phyloP scores from a whole-genome alignment of 106 monocot species.

The Phalaenopsis equestris region DNA sequence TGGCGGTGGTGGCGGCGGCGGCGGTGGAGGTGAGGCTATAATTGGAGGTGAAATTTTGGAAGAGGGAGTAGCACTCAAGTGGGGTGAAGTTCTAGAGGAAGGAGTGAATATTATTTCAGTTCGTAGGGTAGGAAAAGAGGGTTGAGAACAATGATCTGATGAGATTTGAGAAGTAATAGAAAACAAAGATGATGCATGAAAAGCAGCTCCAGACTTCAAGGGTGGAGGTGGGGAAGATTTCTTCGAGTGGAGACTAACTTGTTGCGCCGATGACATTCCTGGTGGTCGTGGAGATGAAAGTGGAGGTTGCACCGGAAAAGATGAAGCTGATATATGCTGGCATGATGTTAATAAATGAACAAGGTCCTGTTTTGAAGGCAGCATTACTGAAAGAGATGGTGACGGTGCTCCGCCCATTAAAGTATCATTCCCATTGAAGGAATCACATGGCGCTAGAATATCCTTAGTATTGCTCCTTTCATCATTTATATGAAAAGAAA shows the following conservation, averaged over 20 bases:
- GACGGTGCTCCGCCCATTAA: background rate
- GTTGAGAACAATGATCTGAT: background rate
- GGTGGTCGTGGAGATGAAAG: background rate
- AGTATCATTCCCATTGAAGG: background rate
- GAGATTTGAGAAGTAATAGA: background rate
- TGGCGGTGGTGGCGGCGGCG: background rate
- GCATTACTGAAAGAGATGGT: background rate
- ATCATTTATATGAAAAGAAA: slow-evolving; percentile 23
- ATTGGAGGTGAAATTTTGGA: background rate
- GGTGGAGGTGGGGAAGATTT: background rate
- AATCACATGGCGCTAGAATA: background rate
- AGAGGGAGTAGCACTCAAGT: background rate
- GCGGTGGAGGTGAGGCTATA: background rate
- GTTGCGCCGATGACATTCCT: background rate
- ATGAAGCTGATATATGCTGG: background rate
- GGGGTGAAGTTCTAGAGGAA: background rate
- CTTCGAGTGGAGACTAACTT: background rate
- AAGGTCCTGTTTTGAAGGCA: background rate
- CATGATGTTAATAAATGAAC: background rate
- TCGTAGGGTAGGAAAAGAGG: background rate
- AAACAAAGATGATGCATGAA: background rate
- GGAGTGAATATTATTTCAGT: background rate
- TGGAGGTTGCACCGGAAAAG: background rate
- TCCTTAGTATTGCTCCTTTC: slow-evolving; percentile 4
- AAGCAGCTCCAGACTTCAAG: background rate